Evolutionary conservation across 345 rosid species (phyloP).

Genomic region (Sisymbrium irio): DNA sequence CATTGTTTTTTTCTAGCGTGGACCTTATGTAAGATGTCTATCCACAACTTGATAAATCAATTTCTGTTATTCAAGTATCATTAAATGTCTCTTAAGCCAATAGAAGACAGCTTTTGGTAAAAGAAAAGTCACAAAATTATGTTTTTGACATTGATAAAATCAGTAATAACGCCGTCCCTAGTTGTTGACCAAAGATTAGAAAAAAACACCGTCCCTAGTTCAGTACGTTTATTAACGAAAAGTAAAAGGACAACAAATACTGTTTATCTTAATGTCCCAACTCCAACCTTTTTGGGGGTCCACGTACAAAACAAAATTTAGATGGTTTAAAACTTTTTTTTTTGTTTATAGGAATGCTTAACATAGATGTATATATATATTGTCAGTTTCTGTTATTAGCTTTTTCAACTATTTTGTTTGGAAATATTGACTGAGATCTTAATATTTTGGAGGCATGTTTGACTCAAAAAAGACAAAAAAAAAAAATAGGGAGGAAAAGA

Average conservation of each 20-base stretch:
- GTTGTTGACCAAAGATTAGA: neutral
- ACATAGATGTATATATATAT: neutral
- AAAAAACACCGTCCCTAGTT: neutral
- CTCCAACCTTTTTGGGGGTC: slow-evolving; percentile 14
- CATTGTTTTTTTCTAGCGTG: slow-evolving; percentile 9
- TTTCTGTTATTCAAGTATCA: neutral
- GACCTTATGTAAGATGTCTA: slow-evolving; percentile 29
- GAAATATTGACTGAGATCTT: neutral
- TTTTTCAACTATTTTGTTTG: neutral
- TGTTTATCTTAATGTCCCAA: slow-evolving; percentile 9
- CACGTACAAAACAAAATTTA: neutral
- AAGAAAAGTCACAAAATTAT: neutral
- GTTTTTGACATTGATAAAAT: neutral
- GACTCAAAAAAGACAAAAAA: slow-evolving; percentile 1
- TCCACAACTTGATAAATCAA: neutral
- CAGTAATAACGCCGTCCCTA: slow-evolving; percentile 24
- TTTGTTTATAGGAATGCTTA: neutral
- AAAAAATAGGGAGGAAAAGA: neutral
- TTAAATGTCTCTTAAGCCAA: slow-evolving; percentile 1
- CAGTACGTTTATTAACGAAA: neutral
- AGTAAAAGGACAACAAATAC: neutral
- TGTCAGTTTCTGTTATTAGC: neutral
- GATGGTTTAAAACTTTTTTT: neutral
- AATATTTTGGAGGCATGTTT: slow-evolving; percentile 5
- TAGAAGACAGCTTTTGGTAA: neutral